Evolutionary conservation across 225 moss, liverwort and hornwort species (phyloP).

Genomic region (Asterella californica): DNA sequence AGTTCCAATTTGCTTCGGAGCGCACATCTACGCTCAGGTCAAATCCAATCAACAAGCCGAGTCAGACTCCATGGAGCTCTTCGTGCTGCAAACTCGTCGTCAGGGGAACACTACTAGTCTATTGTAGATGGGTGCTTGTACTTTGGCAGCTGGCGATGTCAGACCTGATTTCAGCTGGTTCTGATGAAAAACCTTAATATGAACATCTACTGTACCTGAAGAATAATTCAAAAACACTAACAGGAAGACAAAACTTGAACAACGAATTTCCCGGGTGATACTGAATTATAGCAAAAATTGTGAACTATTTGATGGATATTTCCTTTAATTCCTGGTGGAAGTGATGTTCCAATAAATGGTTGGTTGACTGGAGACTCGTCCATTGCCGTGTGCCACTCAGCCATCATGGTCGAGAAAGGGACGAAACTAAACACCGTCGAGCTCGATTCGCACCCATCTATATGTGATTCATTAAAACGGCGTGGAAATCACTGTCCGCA

Average conservation of each 20-base stretch:
- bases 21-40: no score
- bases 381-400: neutral
- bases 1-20: neutral
- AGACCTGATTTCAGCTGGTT: neutral
- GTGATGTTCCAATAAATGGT: slow-evolving; percentile 18
- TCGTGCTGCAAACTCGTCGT: no score
- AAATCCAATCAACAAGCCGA: no score
- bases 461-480: neutral
- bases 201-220: neutral
- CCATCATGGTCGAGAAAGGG: neutral
- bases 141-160: neutral
- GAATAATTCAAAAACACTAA: neutral
- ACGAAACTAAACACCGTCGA: neutral
- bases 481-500: neutral
- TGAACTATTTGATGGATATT: slow-evolving; percentile 27
- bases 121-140: neutral
- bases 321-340: slow-evolving; percentile 36
- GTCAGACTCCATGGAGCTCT: no score
- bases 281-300: no score
- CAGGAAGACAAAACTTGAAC: neutral
- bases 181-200: neutral
- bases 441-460: neutral
- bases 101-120: neutral
- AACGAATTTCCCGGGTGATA: no score
- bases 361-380: neutral